These are phyloP conservation scores for Phoma sp. DNA, from an alignment of 2,329 filamentous ascomycete genomes.

Conservation along the genomic window DNA sequence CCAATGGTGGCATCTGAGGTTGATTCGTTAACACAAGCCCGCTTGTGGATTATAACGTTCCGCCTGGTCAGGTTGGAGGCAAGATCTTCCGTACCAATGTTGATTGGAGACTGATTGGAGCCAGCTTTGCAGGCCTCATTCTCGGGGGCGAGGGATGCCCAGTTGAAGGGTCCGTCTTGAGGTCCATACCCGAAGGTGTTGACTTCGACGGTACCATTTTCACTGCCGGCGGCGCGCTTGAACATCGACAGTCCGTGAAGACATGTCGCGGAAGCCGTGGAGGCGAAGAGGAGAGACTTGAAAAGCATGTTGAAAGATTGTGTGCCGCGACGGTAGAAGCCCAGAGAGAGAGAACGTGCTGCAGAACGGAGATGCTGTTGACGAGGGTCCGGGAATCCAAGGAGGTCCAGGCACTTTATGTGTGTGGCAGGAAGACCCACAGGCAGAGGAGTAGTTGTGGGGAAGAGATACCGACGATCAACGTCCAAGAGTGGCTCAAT, in stretches of 20 bases:
- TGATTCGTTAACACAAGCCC: slow-evolving; percentile 16
- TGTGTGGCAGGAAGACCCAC: slow-evolving; percentile 6
- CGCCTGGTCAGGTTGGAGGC: not conserved
- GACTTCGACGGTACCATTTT: slow-evolving; percentile 30
- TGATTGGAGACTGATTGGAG: slow-evolving; percentile 63
- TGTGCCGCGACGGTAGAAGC: not conserved
- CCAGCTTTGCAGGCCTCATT: slow-evolving; percentile 59
- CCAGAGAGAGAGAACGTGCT: not conserved
- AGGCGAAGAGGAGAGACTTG: slow-evolving; percentile 39
- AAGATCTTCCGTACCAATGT: slow-evolving; percentile 50
- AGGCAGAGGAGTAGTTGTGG: slow-evolving; percentile 1
- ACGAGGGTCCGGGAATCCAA: not conserved
- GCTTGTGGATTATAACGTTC: slow-evolving; percentile 5
- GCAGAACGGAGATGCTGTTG: slow-evolving; percentile 3
- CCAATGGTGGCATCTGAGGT: slow-evolving; percentile 40
- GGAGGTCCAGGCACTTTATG: slow-evolving; percentile 7
- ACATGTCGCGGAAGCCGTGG: slow-evolving; percentile 49
- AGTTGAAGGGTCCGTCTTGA: slow-evolving; percentile 59
- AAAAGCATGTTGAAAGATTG: slow-evolving; percentile 38
- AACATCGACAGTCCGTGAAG: slow-evolving; percentile 52
- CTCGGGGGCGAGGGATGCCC: slow-evolving; percentile 54
- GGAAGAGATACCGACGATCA: slow-evolving; percentile 20
- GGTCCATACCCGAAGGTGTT: slow-evolving; percentile 53
- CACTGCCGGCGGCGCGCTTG: slow-evolving; percentile 29
- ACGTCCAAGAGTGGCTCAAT: slow-evolving; percentile 14